These are phyloP conservation scores for Marchantia polymorpha DNA, from an alignment of 225 moss, liverwort and hornwort species.

Conservation along the genomic window DNA sequence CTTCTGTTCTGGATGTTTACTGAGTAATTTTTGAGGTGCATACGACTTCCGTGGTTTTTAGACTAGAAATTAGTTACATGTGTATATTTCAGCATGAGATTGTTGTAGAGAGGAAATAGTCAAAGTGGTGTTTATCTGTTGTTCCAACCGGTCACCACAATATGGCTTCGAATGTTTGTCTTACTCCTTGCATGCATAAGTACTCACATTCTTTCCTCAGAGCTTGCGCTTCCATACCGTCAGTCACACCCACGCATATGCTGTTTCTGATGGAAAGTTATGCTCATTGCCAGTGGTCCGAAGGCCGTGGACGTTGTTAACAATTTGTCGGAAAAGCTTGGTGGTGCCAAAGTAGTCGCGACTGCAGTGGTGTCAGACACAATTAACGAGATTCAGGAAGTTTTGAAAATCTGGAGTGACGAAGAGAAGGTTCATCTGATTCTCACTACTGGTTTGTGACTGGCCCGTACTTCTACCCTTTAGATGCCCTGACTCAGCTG, in stretches of 20 bases:
- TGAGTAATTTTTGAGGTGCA: no score
- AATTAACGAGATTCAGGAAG: conserved; percentile 72
- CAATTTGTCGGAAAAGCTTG: conserved; percentile 70
- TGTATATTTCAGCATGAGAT: no score
- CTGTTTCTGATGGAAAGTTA: neutral
- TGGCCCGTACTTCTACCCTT: neutral
- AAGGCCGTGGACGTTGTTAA: conserved; percentile 81
- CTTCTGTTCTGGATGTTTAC: no score
- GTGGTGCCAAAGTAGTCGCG: conserved; percentile 82
- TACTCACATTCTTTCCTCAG: neutral
- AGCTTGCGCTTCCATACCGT: neutral
- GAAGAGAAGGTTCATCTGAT: conserved; percentile 68
- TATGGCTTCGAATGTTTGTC: no score
- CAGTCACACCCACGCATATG: neutral
- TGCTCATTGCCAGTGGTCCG: conserved; percentile 60
- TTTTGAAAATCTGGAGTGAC: conserved; percentile 77
- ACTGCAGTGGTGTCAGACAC: conserved; percentile 72
- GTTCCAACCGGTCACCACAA: no score
- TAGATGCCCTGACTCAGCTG: neutral
- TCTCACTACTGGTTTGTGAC: conserved; percentile 67
- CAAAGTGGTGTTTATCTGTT: no score
- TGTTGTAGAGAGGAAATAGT: no score
- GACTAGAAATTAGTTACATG: no score
- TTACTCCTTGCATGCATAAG: neutral
- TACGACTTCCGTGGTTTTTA: no score